Base-by-base conservation (phyloP, 352 stramenopile species). In the Pythium periplocum region DNA sequence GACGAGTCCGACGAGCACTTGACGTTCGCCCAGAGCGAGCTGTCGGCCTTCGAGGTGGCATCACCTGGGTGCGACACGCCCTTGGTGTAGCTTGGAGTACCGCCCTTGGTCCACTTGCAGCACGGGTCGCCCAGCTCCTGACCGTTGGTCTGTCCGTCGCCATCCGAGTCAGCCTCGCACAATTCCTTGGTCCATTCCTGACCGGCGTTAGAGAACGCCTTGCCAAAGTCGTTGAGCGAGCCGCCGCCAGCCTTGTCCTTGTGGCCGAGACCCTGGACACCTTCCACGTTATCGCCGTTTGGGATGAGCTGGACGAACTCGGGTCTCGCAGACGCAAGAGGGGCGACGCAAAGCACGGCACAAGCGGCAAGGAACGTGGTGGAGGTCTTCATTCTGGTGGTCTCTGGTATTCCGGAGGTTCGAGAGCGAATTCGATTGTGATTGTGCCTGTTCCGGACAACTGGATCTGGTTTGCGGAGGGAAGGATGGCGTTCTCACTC, bases 101-200 rank as follows among this genome's bases (percentile, higher is more conserved):
- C 45, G 32, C 45, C 45, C 12, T 30, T 30, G 41, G 38, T 42
- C 38, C 38, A 42, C 38, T 42, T 42, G 38, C 38, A 42, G 38
- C 38, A 42, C 38, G 38, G 38, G 38, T 42, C 38, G 38, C 38
- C 38, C 38, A 42, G 38, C 38, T 42, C 38, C 38, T 82, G 51
- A 35, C 76, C 78, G 47, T 89, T 87, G 44, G 67, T 86, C 26
- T 67, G 56, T 4, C 73, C 75, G 47, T 89, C 78, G 37, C 68
- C 68, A 50, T 87, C 76, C 9, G 58, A 68, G 48, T 89, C 76
- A 11, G 58, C 57, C 50, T 79, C 31, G 59, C 78, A 87, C 31
- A 79, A 51, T 48, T 62, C 68, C 0, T 30, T 48, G 2, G 64
- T 71, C 68, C 65, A 75, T 35, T 55, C 40, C 1, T 49, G 45